phyloP scores from a whole-genome alignment of 495 filamentous ascomycete genomes.

The Chaetomidium leptoderma region DNA sequence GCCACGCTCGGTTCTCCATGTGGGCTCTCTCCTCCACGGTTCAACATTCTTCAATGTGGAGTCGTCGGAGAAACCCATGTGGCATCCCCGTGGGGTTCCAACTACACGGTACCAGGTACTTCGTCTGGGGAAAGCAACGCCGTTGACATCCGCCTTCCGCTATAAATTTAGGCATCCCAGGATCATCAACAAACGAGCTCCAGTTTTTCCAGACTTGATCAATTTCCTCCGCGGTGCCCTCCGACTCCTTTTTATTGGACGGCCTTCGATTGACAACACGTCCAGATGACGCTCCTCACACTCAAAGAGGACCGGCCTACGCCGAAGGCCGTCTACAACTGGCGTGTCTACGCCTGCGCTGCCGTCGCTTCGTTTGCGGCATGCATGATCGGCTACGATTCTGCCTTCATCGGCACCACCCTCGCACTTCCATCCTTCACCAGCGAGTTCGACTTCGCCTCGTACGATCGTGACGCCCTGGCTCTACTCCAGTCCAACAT shows the following conservation, averaged over 20 bases:
- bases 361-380: conserved; percentile 63
- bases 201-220: conserved; percentile 13
- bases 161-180: conserved; percentile 20
- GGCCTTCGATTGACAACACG: not conserved
- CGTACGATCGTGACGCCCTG: conserved; percentile 37
- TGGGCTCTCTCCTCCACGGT: conserved; percentile 8
- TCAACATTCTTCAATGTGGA: conserved; percentile 17
- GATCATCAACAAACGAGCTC: not conserved
- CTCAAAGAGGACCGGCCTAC: conserved; percentile 63
- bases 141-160: conserved; percentile 1
- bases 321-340: conserved; percentile 67
- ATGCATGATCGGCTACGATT: conserved; percentile 69
- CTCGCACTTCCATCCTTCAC: conserved; percentile 59
- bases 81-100: conserved; percentile 20
- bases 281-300: conserved; percentile 54
- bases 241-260: not conserved
- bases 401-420: conserved; percentile 67
- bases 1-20: not conserved
- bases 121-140: conserved; percentile 9
- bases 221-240: not conserved
- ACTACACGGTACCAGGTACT: not conserved
- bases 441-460: conserved; percentile 51
- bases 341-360: conserved; percentile 62
- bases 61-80: conserved; percentile 5
- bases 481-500: conserved; percentile 60